Base-by-base conservation (phyloP, 2,329 filamentous ascomycete species). In the Fusarium bulbicola region DNA sequence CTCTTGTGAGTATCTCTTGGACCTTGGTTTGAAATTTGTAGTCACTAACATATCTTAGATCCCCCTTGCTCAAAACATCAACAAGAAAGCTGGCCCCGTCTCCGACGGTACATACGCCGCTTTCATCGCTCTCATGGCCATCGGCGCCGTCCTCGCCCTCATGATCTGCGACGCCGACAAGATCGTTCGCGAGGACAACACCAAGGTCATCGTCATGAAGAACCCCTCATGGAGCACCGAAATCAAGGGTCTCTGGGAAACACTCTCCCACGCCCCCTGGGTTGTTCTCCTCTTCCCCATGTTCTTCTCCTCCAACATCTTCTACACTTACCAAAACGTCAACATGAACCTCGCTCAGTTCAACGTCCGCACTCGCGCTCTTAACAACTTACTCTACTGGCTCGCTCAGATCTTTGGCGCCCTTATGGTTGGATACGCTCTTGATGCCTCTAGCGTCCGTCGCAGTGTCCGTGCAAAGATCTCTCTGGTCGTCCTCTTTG, bases 21-120 rank as follows among this genome's bases (percentile, higher is more conserved):
- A 45, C n/a, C 28, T 40, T 15, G 42, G 7, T 5, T 57, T 21
- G 24, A 20, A 30, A 9, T 28, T 34, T 39, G 13, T 3, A 21
- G 18, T 11, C 50, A 36, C 52, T 53, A 52, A 75, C 59, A 72
- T 54, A 49, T 26, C 13, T 16, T 42, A 82, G 81, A 93, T 94
- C 69, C 92, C 92, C n/a, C 88, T 94, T 9, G 92, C 88, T 71
- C 87, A 93, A 81, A 93, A 93, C 83, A 87, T 93, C 78, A 81
- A 93, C 83, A 87, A 85, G 66, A 86, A 82, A 30, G 72, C 76
- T 12, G 79, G 83, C 34, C 86, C 85, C 1, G 86, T 88, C 6
- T 83, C 83, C 6, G 80, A 87, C 73, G 82, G 81, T 24, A 88
- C 86, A 12, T 88, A 88, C 70, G 84, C 86, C 40, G 85, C 86